Evolutionary conservation across 2,329 filamentous ascomycete species (phyloP).

Genomic region (Microsporum canis): DNA sequence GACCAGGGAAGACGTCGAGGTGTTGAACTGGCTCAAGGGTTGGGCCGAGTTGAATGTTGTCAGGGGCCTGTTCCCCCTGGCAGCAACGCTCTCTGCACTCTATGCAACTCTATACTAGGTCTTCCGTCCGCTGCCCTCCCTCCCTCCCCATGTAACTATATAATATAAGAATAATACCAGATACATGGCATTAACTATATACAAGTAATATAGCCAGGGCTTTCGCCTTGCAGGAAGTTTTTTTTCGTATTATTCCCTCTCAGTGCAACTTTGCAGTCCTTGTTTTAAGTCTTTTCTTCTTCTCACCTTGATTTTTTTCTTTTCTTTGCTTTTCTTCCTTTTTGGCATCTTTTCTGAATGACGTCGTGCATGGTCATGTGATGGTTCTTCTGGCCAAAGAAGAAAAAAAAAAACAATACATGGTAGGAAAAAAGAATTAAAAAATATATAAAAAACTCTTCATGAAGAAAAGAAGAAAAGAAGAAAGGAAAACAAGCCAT

Average conservation of each 20-base stretch:
- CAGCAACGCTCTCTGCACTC: conserved; percentile 7
- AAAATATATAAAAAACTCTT: background rate
- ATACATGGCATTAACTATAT: too few species aligned
- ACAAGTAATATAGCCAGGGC: background rate
- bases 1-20: conserved; percentile 13
- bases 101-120: conserved; percentile 9
- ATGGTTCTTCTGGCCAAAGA: background rate
- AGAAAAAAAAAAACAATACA: background rate
- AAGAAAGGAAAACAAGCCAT: background rate
- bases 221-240: background rate
- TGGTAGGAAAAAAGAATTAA: background rate
- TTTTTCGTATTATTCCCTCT: background rate
- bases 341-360: background rate
- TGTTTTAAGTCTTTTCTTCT: background rate
- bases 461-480: background rate
- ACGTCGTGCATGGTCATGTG: conserved; percentile 2
- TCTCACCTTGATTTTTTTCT: background rate
- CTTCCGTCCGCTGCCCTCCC: background rate
- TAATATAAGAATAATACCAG: background rate
- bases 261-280: too few species aligned
- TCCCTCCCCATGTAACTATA: background rate
- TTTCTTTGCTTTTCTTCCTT: background rate
- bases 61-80: conserved; percentile 11
- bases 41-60: conserved; percentile 12
- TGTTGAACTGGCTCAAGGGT: conserved; percentile 13